phyloP scores from a whole-genome alignment of 1,284 basidiomycete species.

The Cutaneotrichosporon curvatum region DNA sequence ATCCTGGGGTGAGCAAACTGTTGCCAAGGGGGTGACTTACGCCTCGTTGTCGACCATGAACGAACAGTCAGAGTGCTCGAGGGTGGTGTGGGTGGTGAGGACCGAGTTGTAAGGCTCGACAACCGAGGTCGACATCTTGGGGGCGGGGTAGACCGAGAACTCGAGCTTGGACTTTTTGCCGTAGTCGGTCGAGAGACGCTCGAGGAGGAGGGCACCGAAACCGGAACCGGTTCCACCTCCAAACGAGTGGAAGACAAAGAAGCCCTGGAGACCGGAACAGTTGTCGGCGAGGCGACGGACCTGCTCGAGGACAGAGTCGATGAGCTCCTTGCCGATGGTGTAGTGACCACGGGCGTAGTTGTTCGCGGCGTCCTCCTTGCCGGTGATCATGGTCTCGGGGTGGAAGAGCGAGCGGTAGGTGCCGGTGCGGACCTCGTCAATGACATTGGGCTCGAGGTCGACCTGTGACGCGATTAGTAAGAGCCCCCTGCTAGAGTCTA shows the following conservation, averaged over 20 bases:
- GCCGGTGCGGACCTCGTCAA: slow-evolving; percentile 94
- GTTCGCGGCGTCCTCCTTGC: slow-evolving; percentile 99
- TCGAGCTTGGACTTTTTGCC: slow-evolving; percentile 99
- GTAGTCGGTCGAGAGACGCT: slow-evolving; percentile 93
- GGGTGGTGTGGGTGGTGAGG: slow-evolving; percentile 95
- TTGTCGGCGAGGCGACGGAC: slow-evolving; percentile 94
- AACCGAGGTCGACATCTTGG: slow-evolving; percentile 88
- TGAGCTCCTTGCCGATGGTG: slow-evolving; percentile 93
- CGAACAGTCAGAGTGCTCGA: slow-evolving; percentile 98
- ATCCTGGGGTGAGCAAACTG: slow-evolving; percentile 50
- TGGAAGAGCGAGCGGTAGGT: slow-evolving; percentile 94
- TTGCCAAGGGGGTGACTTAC: slow-evolving; percentile 25
- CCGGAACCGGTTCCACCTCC: slow-evolving; percentile 99
- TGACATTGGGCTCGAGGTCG: slow-evolving; percentile 90
- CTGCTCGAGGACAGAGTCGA: slow-evolving; percentile 86
- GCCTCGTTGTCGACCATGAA: slow-evolving; percentile 99
- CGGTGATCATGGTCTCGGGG: slow-evolving; percentile 96
- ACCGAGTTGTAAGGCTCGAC: slow-evolving; percentile 99
- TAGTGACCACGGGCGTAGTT: slow-evolving; percentile 99
- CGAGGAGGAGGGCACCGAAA: slow-evolving; percentile 93
- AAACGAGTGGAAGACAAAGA: slow-evolving; percentile 99
- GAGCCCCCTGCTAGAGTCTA: not conserved
- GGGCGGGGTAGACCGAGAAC: slow-evolving; percentile 96
- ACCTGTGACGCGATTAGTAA: slow-evolving; percentile 43
- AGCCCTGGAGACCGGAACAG: slow-evolving; percentile 96